Evolutionary conservation across 371 early-diverging fungal genomes (phyloP), one percentile per base, ranked within the genome.

Genomic region (Choanephora cucurbitarum): DNA sequence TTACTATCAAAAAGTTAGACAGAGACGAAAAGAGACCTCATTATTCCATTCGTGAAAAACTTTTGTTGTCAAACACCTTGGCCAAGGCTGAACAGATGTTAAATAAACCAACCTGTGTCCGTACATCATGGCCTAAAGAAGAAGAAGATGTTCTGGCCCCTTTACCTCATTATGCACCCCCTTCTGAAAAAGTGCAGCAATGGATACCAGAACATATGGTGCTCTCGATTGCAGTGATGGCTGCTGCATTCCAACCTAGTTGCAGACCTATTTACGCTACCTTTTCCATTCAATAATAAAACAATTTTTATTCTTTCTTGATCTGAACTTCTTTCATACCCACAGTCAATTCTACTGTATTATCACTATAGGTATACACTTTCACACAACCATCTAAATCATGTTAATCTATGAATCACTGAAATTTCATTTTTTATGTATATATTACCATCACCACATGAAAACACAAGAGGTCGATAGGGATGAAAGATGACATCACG

Each of bases 401-500:
- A n/a, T n/a, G n/a, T n/a, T n/a, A n/a, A n/a, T n/a, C n/a, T n/a
- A n/a, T n/a, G n/a, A n/a, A n/a, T n/a, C n/a, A n/a, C n/a, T n/a
- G n/a, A n/a, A n/a, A n/a, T 22, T 1, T 11, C 3, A 46, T 18
- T 17, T 18, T 37, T 23, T 10, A 34, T 46, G 23, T 31, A 33
- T 22, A 40, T 9, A 22, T 6, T 80, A 85, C 88, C 96, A 67
- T 95, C 96, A 41, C 84, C 87, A 74, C 91, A 84, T 5, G 94
- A 89, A 58, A 94, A 88, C 47, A 95, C 49, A 8, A 91, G 63
- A 13, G 88, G 86, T 51, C 83, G 75, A 19, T 84, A 83, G 31
- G 94, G 94, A 61, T 95, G 95, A 69, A 94, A 91, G 46, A 93
- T 73, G n/a, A 92, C 87, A 74, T 95, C 95, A 23, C 96, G 87